Evolutionary conservation across 2,329 filamentous ascomycete genomes (phyloP).

Genomic region (Furcasterigmium sp.): DNA sequence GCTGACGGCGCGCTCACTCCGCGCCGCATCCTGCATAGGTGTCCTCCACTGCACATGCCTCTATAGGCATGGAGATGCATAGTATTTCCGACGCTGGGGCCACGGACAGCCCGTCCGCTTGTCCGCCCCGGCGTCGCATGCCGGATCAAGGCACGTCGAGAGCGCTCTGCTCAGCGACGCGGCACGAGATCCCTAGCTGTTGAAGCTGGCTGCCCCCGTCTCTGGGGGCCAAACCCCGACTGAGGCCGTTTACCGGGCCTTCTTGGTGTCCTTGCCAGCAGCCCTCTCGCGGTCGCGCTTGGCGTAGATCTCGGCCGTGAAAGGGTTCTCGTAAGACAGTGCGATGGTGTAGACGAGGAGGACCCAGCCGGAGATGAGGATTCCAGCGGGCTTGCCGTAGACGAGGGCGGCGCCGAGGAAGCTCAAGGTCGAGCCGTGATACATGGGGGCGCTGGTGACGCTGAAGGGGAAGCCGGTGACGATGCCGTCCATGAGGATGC

Average conservation of each 20-base stretch:
- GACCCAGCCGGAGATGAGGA: slow-evolving; percentile 72
- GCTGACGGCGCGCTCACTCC: not conserved
- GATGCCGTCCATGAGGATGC: slow-evolving; percentile 92
- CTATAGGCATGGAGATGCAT: not conserved
- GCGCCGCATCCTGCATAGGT: not conserved
- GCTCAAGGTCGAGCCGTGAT: slow-evolving; percentile 87
- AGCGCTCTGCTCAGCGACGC: not conserved
- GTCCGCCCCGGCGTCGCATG: not conserved
- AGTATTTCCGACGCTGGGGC: too few species aligned
- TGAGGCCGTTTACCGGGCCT: slow-evolving; percentile 35
- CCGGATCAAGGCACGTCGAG: not conserved
- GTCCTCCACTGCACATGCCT: not conserved
- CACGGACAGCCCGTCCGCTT: too few species aligned
- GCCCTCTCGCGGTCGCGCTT: slow-evolving; percentile 65
- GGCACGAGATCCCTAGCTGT: not conserved
- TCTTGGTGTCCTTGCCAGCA: slow-evolving; percentile 41
- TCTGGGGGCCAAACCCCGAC: not conserved
- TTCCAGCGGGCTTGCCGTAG: slow-evolving; percentile 80
- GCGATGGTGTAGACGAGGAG: slow-evolving; percentile 75
- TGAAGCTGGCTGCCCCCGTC: not conserved
- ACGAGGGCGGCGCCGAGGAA: slow-evolving; percentile 84
- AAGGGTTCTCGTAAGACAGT: slow-evolving; percentile 85
- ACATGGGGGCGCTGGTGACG: slow-evolving; percentile 88
- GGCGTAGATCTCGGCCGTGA: slow-evolving; percentile 87
- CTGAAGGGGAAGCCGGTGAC: slow-evolving; percentile 97